Evolutionary conservation across 164 flowering plant genomes (phyloP).

Genomic region (Vitis vinifera): DNA sequence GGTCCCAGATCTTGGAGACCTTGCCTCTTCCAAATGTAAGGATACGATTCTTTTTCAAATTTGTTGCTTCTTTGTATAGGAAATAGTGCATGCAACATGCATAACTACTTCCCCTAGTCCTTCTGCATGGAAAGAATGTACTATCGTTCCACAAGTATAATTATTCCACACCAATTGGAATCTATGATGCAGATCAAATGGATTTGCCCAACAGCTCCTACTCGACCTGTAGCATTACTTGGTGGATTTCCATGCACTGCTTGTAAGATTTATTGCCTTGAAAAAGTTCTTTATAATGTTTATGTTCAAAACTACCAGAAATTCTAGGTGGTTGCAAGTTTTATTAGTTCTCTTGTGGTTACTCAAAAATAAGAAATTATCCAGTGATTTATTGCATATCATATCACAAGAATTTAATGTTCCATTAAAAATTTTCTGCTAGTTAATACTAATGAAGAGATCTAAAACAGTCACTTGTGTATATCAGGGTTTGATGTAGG

Average conservation of each 20-base stretch:
- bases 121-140: not conserved
- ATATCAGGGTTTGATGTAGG: slow-evolving; percentile 86
- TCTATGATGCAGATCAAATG: slow-evolving; percentile 57
- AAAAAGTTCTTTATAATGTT: too few species aligned
- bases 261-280: slow-evolving; percentile 35
- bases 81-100: slow-evolving; percentile 1
- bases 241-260: slow-evolving; percentile 79
- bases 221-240: slow-evolving; percentile 63
- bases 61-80: not conserved
- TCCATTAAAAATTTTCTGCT: too few species aligned
- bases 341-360: not conserved
- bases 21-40: slow-evolving; percentile 82
- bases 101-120: not conserved
- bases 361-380: too few species aligned
- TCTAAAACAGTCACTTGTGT: too few species aligned
- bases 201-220: slow-evolving; percentile 86
- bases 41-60: slow-evolving; percentile 1
- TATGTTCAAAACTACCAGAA: too few species aligned
- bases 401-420: not conserved
- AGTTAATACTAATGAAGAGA: too few species aligned
- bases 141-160: not conserved
- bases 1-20: slow-evolving; percentile 72
- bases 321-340: too few species aligned
- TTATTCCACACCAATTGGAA: not conserved
- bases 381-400: not conserved